These are phyloP conservation scores for Acrodontium crateriforme DNA, from an alignment of 2,329 filamentous ascomycete genomes.

Conservation along the genomic window DNA sequence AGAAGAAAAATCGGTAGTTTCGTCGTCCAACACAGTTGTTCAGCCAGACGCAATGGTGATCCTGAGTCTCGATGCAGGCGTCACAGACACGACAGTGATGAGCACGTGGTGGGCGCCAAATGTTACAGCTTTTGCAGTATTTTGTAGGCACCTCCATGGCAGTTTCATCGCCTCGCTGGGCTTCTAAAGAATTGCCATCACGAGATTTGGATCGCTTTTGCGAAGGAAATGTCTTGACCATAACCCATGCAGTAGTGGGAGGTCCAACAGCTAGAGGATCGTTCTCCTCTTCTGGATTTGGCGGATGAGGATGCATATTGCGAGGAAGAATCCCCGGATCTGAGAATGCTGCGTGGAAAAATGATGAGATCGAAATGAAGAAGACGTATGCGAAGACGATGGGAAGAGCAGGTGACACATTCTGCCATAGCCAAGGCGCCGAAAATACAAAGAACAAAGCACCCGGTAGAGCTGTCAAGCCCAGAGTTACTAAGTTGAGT, in stretches of 20 bases:
- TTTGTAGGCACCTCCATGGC: conserved; percentile 98
- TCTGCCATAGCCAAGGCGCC: conserved; percentile 71
- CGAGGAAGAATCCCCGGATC: conserved; percentile 90
- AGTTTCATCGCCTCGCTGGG: conserved; percentile 27
- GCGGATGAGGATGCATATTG: conserved; percentile 81
- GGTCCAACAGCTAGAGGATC: conserved; percentile 73
- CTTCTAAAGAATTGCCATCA: conserved; percentile 27
- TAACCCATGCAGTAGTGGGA: conserved; percentile 82
- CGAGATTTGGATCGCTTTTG: conserved; percentile 2
- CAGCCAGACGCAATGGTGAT: conserved; percentile 97
- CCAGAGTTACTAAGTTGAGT: conserved; percentile 74
- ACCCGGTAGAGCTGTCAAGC: conserved; percentile 65
- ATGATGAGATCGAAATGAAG: conserved; percentile 82
- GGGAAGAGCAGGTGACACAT: conserved; percentile 78
- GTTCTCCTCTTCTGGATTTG: conserved; percentile 50
- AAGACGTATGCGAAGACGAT: conserved; percentile 85
- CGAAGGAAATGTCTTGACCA: conserved; percentile 41
- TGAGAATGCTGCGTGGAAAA: conserved; percentile 78
- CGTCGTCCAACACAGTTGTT: conserved; percentile 96
- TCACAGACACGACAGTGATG: conserved; percentile 96
- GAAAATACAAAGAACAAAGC: conserved; percentile 76
- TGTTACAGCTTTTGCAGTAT: conserved; percentile 93
- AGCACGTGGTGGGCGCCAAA: conserved; percentile 89
- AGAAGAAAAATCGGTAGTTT: conserved; percentile 97
- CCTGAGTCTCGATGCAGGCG: conserved; percentile 92